A percentile compares a stretch with the other conserved stretches of the same genome.
phyloP scores from a whole-genome alignment of 75 land plant genomes.

The Picea sitchensis region DNA sequence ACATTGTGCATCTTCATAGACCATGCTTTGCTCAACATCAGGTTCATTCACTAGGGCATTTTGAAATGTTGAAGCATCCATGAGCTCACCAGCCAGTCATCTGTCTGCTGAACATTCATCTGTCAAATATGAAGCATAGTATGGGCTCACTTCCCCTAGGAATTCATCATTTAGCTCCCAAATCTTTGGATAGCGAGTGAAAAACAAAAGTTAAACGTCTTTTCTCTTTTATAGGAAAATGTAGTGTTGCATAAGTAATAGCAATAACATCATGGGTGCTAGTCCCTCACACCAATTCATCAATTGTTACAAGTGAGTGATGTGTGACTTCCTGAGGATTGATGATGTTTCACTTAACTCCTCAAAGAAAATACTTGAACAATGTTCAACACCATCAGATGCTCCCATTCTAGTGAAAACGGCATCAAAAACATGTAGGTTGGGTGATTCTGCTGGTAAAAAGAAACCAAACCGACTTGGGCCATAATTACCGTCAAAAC shows the following conservation, averaged over 20 bases:
- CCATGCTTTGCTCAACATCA: constrained; percentile 6
- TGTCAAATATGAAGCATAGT: constrained; percentile 84
- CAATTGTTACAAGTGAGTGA: constrained; percentile 80
- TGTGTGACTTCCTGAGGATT: constrained; percentile 66
- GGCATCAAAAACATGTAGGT: constrained; percentile 87
- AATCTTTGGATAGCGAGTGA: constrained; percentile 89
- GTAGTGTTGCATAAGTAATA: constrained; percentile 91
- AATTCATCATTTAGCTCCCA: constrained; percentile 62
- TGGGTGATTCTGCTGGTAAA: constrained; percentile 88
- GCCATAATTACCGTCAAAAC: too few relatives aligned
- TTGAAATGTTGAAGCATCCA: not conserved
- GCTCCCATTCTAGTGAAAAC: constrained; percentile 95
- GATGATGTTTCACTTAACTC: constrained; percentile 89
- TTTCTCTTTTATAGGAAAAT: constrained; percentile 64
- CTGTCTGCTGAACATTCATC: constrained; percentile 17
- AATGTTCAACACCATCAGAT: constrained; percentile 86
- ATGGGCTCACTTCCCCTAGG: constrained; percentile 60
- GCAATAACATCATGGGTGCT: constrained; percentile 99
- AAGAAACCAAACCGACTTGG: constrained; percentile 99
- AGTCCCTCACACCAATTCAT: constrained; percentile 97
- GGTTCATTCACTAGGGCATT: not conserved
- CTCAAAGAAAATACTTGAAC: constrained; percentile 92
- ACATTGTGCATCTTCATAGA: constrained; percentile 25
- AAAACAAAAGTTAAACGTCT: constrained; percentile 86
- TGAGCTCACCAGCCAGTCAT: not conserved